A percentile compares a stretch with the other conserved stretches of the same genome.
phyloP scores from a whole-genome alignment of 768 basidiomycete species.

The Crepidotus variabilis region DNA sequence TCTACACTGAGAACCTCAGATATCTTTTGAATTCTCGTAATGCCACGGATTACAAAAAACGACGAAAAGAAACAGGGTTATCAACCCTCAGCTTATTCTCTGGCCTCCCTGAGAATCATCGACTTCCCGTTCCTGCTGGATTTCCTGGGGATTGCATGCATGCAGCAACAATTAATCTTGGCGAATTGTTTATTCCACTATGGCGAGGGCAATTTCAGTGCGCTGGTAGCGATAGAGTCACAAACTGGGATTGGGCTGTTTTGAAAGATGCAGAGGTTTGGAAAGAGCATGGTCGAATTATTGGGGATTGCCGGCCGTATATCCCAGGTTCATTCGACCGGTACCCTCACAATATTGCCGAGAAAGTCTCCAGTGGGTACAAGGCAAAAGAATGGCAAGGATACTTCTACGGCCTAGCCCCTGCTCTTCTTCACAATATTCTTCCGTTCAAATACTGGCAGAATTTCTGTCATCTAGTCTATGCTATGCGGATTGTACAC shows the following conservation, averaged over 20 bases:
- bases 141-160: constrained; percentile 45
- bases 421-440: constrained; percentile 20
- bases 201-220: constrained; percentile 26
- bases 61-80: constrained; percentile 26
- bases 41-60: constrained; percentile 9
- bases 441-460: neutral
- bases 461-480: neutral
- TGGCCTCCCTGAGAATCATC: constrained; percentile 13
- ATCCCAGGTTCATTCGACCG: constrained; percentile 12
- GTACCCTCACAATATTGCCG: constrained; percentile 12
- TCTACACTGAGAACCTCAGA: constrained; percentile 11
- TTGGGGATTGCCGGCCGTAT: constrained; percentile 7
- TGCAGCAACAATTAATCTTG: constrained; percentile 27
- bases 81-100: constrained; percentile 19
- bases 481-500: neutral
- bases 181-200: constrained; percentile 32
- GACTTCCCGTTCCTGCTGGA: constrained; percentile 26
- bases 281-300: constrained; percentile 20
- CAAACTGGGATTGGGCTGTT: constrained; percentile 25
- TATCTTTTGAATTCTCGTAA: constrained; percentile 14
- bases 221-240: constrained; percentile 14
- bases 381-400: constrained; percentile 27
- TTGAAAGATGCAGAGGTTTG: constrained; percentile 24
- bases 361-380: constrained; percentile 29
- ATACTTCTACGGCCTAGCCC: constrained; percentile 25